phyloP scores from a whole-genome alignment of 2,329 filamentous ascomycete genomes.

The Curvularia sp. region DNA sequence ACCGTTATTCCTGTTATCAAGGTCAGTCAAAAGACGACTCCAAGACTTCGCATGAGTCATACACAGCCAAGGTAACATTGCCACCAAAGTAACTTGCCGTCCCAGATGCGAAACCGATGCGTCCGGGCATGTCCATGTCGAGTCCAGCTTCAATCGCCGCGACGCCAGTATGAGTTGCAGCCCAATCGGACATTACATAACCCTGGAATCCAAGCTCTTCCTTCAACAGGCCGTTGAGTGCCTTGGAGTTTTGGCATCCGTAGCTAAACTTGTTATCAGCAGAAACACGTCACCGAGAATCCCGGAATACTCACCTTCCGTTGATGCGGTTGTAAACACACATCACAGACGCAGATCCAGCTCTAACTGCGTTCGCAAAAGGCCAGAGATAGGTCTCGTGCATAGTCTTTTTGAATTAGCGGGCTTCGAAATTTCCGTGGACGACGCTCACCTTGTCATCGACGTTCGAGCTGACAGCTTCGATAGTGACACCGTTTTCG shows the following conservation, averaged over 20 bases:
- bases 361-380: constrained; percentile 66
- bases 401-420: constrained; percentile 51
- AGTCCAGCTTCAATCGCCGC: constrained; percentile 56
- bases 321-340: constrained; percentile 50
- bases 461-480: constrained; percentile 66
- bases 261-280: constrained; percentile 10
- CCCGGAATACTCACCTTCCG: not conserved
- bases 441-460: constrained; percentile 29
- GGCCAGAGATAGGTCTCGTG: constrained; percentile 62
- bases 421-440: too few species aligned
- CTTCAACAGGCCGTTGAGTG: constrained; percentile 59
- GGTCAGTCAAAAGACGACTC: too few species aligned
- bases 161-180: constrained; percentile 54
- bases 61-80: too few species aligned
- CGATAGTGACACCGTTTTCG: constrained; percentile 54
- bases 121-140: constrained; percentile 56
- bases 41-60: too few species aligned
- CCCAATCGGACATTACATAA: constrained; percentile 53
- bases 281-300: not conserved
- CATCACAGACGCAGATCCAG: constrained; percentile 65
- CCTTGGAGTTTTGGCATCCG: constrained; percentile 47
- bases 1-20: constrained; percentile 42
- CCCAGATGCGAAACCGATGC: constrained; percentile 26
- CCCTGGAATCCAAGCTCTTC: constrained; percentile 59
- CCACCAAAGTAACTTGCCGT: too few species aligned